Evolutionary conservation across 768 basidiomycete genomes (phyloP).

Genomic region (Boletus vinaceobasis): DNA sequence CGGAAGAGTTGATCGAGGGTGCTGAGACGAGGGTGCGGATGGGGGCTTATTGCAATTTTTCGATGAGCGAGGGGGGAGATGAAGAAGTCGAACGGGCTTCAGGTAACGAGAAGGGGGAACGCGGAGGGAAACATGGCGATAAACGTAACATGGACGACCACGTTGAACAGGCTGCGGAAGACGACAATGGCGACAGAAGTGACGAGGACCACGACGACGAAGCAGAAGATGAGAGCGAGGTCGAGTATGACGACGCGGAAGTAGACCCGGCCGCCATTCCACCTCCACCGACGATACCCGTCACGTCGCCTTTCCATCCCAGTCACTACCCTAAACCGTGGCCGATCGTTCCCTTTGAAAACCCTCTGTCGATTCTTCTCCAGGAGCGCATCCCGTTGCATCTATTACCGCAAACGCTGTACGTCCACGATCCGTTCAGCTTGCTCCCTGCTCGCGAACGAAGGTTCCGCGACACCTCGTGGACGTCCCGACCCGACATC

Average conservation of each 20-base stretch:
- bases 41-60: background rate
- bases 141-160: background rate
- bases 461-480: slow-evolving; percentile 8
- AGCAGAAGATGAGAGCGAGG: background rate
- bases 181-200: background rate
- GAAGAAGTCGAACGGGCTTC: background rate
- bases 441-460: slow-evolving; percentile 22
- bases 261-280: background rate
- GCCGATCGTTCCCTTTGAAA: slow-evolving; percentile 38
- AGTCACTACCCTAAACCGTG: slow-evolving; percentile 39
- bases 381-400: slow-evolving; percentile 34
- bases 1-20: slow-evolving; percentile 10
- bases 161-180: too few species aligned
- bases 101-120: background rate
- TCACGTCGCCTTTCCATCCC: slow-evolving; percentile 30
- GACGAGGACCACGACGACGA: background rate
- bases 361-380: slow-evolving; percentile 21
- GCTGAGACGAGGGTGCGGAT: background rate
- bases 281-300: slow-evolving; percentile 4
- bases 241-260: background rate
- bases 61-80: background rate
- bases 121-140: background rate
- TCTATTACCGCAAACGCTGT: slow-evolving; percentile 38
- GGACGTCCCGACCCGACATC: slow-evolving; percentile 32
- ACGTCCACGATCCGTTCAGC: slow-evolving; percentile 44